These are phyloP conservation scores for Heliosperma pusillum DNA, from an alignment of 148 eudicot genomes.

Conservation along the genomic window DNA sequence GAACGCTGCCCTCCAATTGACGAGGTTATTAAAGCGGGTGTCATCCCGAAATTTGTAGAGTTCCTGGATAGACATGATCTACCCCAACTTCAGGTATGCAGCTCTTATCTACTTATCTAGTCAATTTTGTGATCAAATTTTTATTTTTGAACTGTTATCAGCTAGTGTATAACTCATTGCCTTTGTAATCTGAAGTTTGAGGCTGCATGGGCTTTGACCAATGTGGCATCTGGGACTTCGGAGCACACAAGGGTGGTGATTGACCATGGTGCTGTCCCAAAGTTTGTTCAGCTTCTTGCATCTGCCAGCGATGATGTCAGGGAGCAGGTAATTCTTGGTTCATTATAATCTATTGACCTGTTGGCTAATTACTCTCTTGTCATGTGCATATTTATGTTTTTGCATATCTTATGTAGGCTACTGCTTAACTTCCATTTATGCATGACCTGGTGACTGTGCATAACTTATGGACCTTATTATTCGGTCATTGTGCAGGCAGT, in stretches of 20 bases:
- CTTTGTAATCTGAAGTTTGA: constrained; percentile 53
- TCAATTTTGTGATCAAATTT: neutral
- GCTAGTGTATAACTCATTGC: neutral
- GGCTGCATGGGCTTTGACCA: constrained; percentile 97
- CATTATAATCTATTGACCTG: neutral
- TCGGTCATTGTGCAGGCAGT: constrained; percentile 56
- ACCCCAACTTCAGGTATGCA: constrained; percentile 79
- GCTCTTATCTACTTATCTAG: neutral
- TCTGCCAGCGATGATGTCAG: constrained; percentile 91
- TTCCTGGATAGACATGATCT: constrained; percentile 77
- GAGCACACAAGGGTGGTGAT: constrained; percentile 86
- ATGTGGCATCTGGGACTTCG: constrained; percentile 94
- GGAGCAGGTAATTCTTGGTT: constrained; percentile 52
- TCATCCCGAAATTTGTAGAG: constrained; percentile 77
- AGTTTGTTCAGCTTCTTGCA: constrained; percentile 75
- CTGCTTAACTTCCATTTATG: neutral
- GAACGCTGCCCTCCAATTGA: constrained; percentile 90
- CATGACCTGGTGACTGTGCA: constrained; percentile 10
- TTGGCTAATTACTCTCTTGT: neutral
- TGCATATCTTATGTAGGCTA: neutral
- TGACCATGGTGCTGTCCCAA: constrained; percentile 86
- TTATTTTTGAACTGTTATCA: neutral
- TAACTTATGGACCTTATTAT: neutral
- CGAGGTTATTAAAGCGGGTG: constrained; percentile 85
- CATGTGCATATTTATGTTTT: neutral